These are phyloP conservation scores for Dorcoceras hygrometricum DNA, from an alignment of 257 asterid genomes.

Conservation along the genomic window DNA sequence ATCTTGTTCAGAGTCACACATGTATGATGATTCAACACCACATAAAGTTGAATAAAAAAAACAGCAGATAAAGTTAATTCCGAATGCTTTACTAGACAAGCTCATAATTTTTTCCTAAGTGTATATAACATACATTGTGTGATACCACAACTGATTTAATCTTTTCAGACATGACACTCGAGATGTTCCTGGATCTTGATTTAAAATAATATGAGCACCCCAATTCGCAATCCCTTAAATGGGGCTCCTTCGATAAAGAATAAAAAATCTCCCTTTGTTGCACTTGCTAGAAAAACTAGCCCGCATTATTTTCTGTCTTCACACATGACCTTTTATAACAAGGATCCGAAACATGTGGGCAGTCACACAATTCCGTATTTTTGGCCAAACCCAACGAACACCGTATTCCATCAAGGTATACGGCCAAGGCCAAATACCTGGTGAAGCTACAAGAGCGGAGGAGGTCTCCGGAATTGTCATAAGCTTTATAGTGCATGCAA, in stretches of 20 bases:
- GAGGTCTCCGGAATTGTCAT: not conserved
- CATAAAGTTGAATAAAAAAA: too few relatives aligned
- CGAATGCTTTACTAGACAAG: constrained; percentile 13
- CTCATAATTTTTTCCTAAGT: constrained; percentile 13
- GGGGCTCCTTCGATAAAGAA: too few relatives aligned
- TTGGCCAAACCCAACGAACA: not conserved
- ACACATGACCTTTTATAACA: not conserved
- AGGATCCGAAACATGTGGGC: not conserved
- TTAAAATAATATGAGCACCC: not conserved
- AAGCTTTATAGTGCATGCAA: not conserved
- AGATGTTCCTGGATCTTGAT: not conserved
- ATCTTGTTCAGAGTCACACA: not conserved
- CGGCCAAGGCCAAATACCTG: not conserved
- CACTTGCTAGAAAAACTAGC: not conserved
- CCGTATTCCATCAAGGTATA: not conserved
- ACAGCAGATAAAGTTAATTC: constrained; percentile 11
- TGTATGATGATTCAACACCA: constrained; percentile 8
- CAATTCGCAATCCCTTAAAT: too few relatives aligned
- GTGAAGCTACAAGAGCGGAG: not conserved
- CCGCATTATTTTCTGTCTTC: not conserved
- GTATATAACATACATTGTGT: constrained; percentile 10
- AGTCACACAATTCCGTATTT: not conserved
- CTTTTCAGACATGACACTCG: not conserved
- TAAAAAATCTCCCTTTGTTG: not conserved
- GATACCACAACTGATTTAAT: not conserved